phyloP scores from a whole-genome alignment of 2,329 filamentous ascomycete species.

The Fusarium citri region DNA sequence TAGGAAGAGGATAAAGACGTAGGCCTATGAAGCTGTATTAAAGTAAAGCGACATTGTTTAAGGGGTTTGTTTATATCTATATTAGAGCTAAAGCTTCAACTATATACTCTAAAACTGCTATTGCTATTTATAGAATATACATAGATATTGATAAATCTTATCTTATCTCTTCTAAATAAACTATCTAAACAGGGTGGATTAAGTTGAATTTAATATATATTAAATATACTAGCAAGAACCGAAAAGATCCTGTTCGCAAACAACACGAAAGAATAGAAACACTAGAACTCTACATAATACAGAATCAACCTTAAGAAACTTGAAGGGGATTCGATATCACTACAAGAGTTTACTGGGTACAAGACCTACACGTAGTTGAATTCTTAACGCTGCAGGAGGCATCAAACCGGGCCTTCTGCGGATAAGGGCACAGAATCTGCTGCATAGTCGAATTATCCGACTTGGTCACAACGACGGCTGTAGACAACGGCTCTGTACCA shows the following conservation, averaged over 20 bases:
- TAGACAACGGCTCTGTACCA: conserved; percentile 42
- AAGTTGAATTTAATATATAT: too few species aligned
- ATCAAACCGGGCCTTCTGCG: not conserved
- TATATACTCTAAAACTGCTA: rapidly evolving
- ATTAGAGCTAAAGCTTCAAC: rapidly evolving
- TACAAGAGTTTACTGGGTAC: not conserved
- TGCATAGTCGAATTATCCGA: not conserved
- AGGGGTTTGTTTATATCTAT: too few species aligned
- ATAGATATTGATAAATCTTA: too few species aligned
- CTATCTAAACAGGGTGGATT: too few species aligned
- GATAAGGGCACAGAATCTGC: not conserved
- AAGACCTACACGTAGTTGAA: not conserved
- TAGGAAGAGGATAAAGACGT: too few species aligned
- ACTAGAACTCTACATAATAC: not conserved
- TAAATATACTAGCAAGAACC: too few species aligned
- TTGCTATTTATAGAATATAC: too few species aligned
- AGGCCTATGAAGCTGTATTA: too few species aligned
- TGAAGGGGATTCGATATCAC: not conserved
- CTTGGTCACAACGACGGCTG: conserved; percentile 1
- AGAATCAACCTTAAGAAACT: not conserved
- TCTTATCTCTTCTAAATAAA: too few species aligned
- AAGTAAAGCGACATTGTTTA: too few species aligned
- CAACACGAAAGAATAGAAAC: not conserved
- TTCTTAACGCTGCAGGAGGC: not conserved
- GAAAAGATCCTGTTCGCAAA: not conserved